Base-by-base conservation (phyloP, 345 rosid species). In the Eucalyptus tenuipes region DNA sequence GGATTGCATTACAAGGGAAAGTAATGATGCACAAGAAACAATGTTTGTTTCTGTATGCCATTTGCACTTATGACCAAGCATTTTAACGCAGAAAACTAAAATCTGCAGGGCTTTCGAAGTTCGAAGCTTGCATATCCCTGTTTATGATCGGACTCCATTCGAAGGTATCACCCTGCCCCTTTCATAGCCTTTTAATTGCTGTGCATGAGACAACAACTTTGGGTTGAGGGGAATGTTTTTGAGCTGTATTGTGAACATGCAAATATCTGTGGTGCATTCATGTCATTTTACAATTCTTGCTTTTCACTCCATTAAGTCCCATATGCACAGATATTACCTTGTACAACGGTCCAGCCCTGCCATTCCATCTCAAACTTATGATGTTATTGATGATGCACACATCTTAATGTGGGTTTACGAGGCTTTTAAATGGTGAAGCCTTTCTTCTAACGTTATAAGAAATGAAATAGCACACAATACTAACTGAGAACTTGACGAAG, bases 61-160 rank as follows among this genome's bases (percentile, higher is more conserved):
- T n/a, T 84, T 45, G n/a, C 24, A 22, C 37, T 37, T 75, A 40
- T 75, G 82, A 75, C 82, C 45, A 75, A 20, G 82, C 82, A 75
- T 75, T 10, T 37, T 37, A 75, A 37, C 6, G 15, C 82, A 5
- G 27, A 22, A 40, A 75, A 40, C 82, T 75, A 20, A 75, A 20
- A n/a, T 85, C 59, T 91, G 90, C 95, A 97, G 99, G 93, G 96
- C 91, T 59, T 97, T 97, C 88, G 94, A 96, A 89, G 97, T 96
- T 87, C 89, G 90, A 91, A 94, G 98, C 93, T 93, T 97, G 88
- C 99, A 96, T 91, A 91, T 97, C 93, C 99, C 99, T 20, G 94
- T 93, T 86, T 71, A 88, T 45, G 96, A 97, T 89, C 95, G 95
- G 89, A 97, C 98, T 84, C 95, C 97, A 37, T 95, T 95, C 87